Evolutionary conservation across 148 eudicot species (phyloP), one percentile per base, ranked within the genome.

Genomic region (Linanthus parryae): DNA sequence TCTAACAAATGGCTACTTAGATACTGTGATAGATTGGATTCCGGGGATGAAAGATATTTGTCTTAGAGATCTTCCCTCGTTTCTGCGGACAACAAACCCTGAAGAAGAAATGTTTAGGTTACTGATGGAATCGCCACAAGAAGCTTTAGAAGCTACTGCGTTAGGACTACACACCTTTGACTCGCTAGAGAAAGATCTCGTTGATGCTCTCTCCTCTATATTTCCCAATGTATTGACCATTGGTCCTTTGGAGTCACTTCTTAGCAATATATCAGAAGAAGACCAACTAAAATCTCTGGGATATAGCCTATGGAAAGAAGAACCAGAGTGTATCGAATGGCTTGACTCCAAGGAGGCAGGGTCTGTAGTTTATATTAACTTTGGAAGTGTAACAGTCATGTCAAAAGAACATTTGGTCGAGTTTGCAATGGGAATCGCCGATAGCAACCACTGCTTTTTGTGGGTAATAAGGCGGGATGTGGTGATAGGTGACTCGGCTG

Each of bases 61-160:
- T 48, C 20, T 34, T 25, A 59, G 48, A 41, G 63, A 59, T 37
- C 45, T 59, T 2, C 54, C 63, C 6, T 24, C 34, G 35, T 36
- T 35, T 19, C 12, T 47, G 16, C 44, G 26, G 27, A 47, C 46
- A 3, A 59, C 44, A 3, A 16, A 59, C 23, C 63, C 46, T 0
- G 13, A 59, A 16, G 54, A 59, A 2, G n/a, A 30, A 27, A 3
- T n/a, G 16, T 48, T 59, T 13, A 36, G 37, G 25, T 59, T 59
- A 35, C 5, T 2, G 5, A 48, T 59, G 63, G 46, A 59, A 36
- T 21, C 63, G 8, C 33, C 63, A 5, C 19, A 59, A 20, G 48
- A 31, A 35, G 45, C 63, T n/a, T 59, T 15, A 7, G 48, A 48
- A 37, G 63, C 63, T 37, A 24, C 54, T 10, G 56, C 56, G 20